Base-by-base conservation (phyloP, 129 eudicot species). In the Tagetes erecta region DNA sequence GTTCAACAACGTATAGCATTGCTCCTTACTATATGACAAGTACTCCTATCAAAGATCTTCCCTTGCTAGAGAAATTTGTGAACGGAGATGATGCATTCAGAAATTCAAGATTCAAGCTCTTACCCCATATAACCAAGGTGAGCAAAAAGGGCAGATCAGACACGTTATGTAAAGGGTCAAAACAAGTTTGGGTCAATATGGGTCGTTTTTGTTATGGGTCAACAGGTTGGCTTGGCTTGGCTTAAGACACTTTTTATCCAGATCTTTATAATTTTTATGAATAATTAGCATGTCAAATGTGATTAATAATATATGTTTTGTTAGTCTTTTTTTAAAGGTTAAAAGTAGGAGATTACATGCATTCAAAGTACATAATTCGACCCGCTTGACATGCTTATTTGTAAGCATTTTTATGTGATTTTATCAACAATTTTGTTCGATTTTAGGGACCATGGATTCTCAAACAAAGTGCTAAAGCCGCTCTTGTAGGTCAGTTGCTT, bases 361-460 rank as follows among this genome's bases (percentile, higher is more conserved):
- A 31, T 31, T 50, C 2, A 58, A 33, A 58, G 0, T 33, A 58
- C 3, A 58, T 2, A 31, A 8, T 31, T 58, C n/a, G 39, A 58
- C 39, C 5, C 14, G 5, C 33, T 31, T 31, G 39, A 8, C 39
- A 58, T 58, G 64, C 13, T 58, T 7, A 55, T 8, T 57, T 57
- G 31, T 31, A 57, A 31, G 64, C 64, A 8, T 31, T 14, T 1
- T 57, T 57, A 30, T 57, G 2, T 30, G 8, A 31, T 27, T 68
- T 34, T 64, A 65, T 76, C 67, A 10, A 11, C 55, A 53, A 59
- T 9, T 49, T 42, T 13, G 8, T 35, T 39, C 67, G 40, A 58
- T 34, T 63, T 37, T 81, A 89, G 92, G 96, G 92, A 30, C 87
- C 92, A 40, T 89, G 96, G 96, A 81, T 89, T 72, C 84, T 89